These are phyloP conservation scores for Pseudogymnoascus sp. DNA, from an alignment of 2,329 filamentous ascomycete genomes.

Conservation along the genomic window DNA sequence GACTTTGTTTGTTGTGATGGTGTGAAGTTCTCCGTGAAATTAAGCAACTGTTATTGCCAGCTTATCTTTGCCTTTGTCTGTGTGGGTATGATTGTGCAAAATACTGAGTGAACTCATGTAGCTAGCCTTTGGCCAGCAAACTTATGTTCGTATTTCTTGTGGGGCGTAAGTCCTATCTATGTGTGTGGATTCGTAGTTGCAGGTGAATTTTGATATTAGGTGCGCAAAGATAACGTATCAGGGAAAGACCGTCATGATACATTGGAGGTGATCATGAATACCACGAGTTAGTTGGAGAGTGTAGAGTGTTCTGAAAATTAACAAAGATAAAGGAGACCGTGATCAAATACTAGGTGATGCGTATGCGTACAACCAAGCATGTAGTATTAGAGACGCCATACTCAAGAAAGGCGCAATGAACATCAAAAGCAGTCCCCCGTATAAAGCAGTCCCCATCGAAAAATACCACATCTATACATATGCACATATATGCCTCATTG, in stretches of 20 bases:
- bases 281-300: neutral
- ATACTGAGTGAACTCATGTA: neutral
- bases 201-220: neutral
- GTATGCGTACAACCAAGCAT: too few relatives aligned
- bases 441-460: too few relatives aligned
- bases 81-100: neutral
- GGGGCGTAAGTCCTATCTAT: neutral
- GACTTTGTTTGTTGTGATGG: neutral
- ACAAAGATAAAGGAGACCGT: too few relatives aligned
- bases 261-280: neutral
- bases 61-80: neutral
- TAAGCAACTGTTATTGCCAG: neutral
- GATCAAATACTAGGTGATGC: too few relatives aligned
- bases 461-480: neutral
- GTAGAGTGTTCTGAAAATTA: too few relatives aligned
- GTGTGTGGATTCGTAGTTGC: neutral
- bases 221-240: neutral
- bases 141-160: neutral
- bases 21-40: neutral
- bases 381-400: too few relatives aligned
- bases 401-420: neutral
- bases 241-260: neutral
- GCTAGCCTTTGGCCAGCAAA: neutral
- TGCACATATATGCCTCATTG: neutral
- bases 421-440: neutral